Evolutionary conservation across 345 rosid species (phyloP).

Genomic region (Combretum micranthum): DNA sequence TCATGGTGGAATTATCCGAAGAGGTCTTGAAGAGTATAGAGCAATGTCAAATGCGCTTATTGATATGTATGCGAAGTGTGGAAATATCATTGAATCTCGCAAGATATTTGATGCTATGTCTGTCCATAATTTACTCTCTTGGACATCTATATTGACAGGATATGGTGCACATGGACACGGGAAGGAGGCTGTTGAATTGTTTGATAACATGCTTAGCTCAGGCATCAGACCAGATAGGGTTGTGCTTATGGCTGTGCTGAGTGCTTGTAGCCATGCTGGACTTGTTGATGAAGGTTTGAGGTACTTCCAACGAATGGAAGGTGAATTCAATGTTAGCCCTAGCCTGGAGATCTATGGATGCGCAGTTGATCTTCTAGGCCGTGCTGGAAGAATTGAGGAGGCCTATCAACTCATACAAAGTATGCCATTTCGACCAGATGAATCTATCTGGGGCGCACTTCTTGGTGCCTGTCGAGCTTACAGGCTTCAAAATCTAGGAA

Average conservation of each 20-base stretch:
- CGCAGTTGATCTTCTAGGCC: conserved; percentile 79
- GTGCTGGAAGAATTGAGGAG: conserved; percentile 81
- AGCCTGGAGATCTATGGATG: conserved; percentile 71
- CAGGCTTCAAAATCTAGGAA: conserved; percentile 40
- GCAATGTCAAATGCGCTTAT: conserved; percentile 66
- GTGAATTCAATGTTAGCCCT: conserved; percentile 36
- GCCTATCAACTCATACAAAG: conserved; percentile 58
- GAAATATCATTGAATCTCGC: conserved; percentile 45
- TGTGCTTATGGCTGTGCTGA: conserved; percentile 79
- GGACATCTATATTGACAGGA: conserved; percentile 98
- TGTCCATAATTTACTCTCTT: conserved; percentile 55
- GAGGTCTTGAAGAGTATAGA: conserved; percentile 48
- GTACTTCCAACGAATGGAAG: conserved; percentile 52
- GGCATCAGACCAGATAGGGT: conserved; percentile 69
- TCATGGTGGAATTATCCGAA: conserved; percentile 58
- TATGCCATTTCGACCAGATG: conserved; percentile 73
- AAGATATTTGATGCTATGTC: conserved; percentile 46
- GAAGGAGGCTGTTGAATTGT: conserved; percentile 55
- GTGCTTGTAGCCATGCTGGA: conserved; percentile 89
- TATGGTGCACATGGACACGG: conserved; percentile 82
- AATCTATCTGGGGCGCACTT: conserved; percentile 81
- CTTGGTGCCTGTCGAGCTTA: conserved; percentile 80
- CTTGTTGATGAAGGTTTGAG: conserved; percentile 72
- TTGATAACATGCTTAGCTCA: conserved; percentile 68
- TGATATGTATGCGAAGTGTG: conserved; percentile 94